Conservation (phyloP, 441 rosid genomes). For the Brassica balearica region DNA sequence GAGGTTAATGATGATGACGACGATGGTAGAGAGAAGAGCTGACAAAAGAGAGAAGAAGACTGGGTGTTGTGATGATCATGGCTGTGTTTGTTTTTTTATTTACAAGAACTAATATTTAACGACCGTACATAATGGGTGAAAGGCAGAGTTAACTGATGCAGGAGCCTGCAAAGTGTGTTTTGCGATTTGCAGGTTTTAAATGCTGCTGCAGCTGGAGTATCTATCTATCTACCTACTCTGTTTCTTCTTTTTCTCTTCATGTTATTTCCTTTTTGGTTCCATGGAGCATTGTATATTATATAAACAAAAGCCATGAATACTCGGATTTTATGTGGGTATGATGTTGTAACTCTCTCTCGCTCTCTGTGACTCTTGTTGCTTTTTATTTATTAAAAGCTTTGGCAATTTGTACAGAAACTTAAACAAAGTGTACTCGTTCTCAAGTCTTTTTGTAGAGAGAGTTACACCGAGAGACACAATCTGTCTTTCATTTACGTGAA, state of each 20-base stretch:
- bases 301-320: constrained; percentile 40
- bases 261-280: constrained; percentile 19
- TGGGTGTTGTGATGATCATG: constrained; percentile 37
- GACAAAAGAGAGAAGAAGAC: constrained; percentile 29
- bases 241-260: constrained; percentile 10
- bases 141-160: constrained; percentile 43
- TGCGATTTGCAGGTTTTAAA: constrained; percentile 41
- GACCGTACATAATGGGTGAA: constrained; percentile 37
- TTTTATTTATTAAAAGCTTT: constrained; percentile 30
- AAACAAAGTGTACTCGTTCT: not conserved
- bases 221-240: constrained; percentile 21
- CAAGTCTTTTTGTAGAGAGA: not conserved
- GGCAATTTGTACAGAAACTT: constrained; percentile 43
- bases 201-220: constrained; percentile 37
- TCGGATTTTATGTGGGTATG: constrained; percentile 47
- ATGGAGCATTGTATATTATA: constrained; percentile 40
- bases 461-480: too few relatives aligned
- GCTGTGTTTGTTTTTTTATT: constrained; percentile 4
- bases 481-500: too few relatives aligned
- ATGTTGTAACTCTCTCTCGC: constrained; percentile 39
- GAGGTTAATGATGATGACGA: constrained; percentile 34
- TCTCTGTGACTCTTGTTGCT: constrained; percentile 37
- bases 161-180: constrained; percentile 42
- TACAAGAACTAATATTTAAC: constrained; percentile 37
- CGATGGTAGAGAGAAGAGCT: constrained; percentile 36